Base-by-base conservation (phyloP, 129 eudicot genomes). In the Scalesia atractyloides region DNA sequence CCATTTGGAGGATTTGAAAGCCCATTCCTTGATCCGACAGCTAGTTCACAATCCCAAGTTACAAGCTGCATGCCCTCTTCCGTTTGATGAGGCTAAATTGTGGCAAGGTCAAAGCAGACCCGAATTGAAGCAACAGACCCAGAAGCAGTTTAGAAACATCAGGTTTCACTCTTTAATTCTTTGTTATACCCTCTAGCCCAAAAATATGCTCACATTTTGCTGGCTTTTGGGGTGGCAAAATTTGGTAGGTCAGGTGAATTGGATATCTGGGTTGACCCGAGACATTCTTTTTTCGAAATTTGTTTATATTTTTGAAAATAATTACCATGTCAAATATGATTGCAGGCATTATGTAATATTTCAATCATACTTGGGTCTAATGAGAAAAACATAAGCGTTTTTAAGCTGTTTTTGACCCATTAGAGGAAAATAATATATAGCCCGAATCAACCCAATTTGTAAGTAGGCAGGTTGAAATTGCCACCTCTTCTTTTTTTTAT, bases 81-180 rank as follows among this genome's bases (percentile, higher is more conserved):
- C 97, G 11, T 92, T 88, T 75, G 93, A 91, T 67, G 97, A 91
- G 72, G 96, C 96, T 56, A 81, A 88, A 54, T 48, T 91, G 81
- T 91, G 97, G 96, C 86, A 91, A 80, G 97, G 96, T 49, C 88
- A 86, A 83, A 80, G 89, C 77, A 96, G 97, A 43, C 97, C 97
- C 46, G 86, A 82, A 64, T 80, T 91, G 6, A 91, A 80, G 85
- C 96, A 78, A 82, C 92, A 91, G 69, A 91, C 83, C 74, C 96
- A 91, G 52, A 88, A 83, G 76, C 89, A 91, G 46, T 91, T 91
- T 76, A 79, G 84, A 72, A 88, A 91, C 61, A 88, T 91, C 64
- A 91, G 97, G 96, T 84, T 69, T 59, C 44, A 16, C 30, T 26
- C 12, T 30, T 30, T 15, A 75, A 24, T 12, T 9, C 56, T 22